Base-by-base conservation (phyloP, 805 yeast genomes). In the Hanseniaspora taiwanica region DNA sequence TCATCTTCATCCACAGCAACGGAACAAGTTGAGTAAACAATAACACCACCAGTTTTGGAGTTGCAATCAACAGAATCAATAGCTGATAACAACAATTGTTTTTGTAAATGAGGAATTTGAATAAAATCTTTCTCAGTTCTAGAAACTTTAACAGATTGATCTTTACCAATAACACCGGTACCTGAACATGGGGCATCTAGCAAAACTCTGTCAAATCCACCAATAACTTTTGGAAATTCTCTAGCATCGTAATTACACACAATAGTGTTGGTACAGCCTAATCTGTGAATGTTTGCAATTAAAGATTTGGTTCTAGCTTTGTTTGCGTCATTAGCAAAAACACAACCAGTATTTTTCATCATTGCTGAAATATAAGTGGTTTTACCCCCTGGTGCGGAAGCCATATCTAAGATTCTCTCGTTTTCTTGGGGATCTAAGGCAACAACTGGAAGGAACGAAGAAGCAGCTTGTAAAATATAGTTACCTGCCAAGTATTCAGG, bases 161-260 rank as follows among this genome's bases (percentile, higher is more conserved):
- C 98, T 66, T 91, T 91, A 45, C 95, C 91, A 56, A 91, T 91
- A 51, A 91, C 98, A 65, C 99, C 99, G 2, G 98, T 89, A 67
- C 99, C 99, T 6, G 98, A 86, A 65, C 99, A 91, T 49, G 99
- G 99, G 25, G 99, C 98, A 70, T 91, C 99, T 51, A 91, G 69
- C 48, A 91, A 66, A 31, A 91, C 78, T 63, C 98, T 76, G 60
- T 91, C 97, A 53, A 91, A 91, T 0, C 99, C 99, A 50, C 98
- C 98, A 58, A 91, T 85, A 27, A 91, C 96, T 60, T 85, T 85
- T 38, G 98, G 97, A 59, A 91, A 91, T 62, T 89, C 96, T 63
- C 97, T 78, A 32, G 97, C 99, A 65, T 91, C 99, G 60, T 91
- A 87, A 62, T 91, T 82, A 65, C 96, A 87, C 25, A 91, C 97